Evolutionary conservation across 192 early-diverging fungal species (phyloP), one percentile per base, ranked within the genome.

Genomic region (Linnemannia schmuckeri): DNA sequence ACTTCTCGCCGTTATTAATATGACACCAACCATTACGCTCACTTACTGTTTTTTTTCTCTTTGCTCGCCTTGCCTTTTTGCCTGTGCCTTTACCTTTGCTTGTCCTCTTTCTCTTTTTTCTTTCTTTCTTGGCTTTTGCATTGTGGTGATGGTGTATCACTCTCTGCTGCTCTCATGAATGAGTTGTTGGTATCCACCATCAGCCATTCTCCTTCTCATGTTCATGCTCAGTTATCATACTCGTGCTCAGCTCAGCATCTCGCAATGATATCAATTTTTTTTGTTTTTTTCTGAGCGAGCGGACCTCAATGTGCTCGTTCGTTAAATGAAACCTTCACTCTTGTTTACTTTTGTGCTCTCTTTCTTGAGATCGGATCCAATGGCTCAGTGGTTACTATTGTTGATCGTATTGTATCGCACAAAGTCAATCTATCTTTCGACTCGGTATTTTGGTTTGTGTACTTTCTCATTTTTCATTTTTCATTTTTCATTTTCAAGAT

Each of bases 321-420:
- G 55, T 57, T 57, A 57, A 57, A 57, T 57, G 55, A 57, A 57
- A 57, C 55, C 55, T 57, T 57, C 22, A 57, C 55, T 55, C 54
- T 57, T 57, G 22, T 57, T 57, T 57, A 27, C n/a, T 9, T 55
- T 57, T 57, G 24, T 57, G 22, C 22, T 57, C 22, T 57, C 17
- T 57, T 57, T 9, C 17, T n/a, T 57, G 55, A 6, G 55, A 57
- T 57, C 55, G 24, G 55, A 57, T 57, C 55, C 55, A 57, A 57
- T 57, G 55, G n/a, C 7, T 57, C 55, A 27, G 27, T 57, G 55
- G 55, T 57, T 52, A 52, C 4, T 52, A 52, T 52, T 49, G 47
- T 57, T 22, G 55, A 27, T 57, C 55, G 15, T 24, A 55, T 55
- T 24, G 54, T 55, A 57, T 27, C 8, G 4, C 0, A 0, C 18